Percentiles rank a stretch among this genome's conserved stretches.
phyloP scores from a whole-genome alignment of 257 asterid species.

The Solanum habrochaites region DNA sequence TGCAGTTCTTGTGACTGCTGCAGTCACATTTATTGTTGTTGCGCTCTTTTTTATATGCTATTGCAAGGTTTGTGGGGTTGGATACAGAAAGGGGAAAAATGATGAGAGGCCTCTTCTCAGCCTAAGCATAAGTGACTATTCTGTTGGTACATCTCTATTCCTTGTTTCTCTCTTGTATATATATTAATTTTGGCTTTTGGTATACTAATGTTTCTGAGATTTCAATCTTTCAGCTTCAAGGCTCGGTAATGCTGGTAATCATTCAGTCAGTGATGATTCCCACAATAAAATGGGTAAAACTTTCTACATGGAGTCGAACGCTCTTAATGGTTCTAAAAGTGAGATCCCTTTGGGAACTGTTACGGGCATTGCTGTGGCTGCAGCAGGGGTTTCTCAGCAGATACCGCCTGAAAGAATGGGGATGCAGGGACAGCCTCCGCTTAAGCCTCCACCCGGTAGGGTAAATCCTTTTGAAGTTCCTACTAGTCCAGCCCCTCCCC shows the following conservation, averaged over 20 bases:
- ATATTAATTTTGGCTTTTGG: neutral
- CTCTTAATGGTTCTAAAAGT: conserved; percentile 28
- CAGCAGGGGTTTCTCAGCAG: conserved; percentile 11
- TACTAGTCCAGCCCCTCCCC: conserved; percentile 5
- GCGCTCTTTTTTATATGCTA: conserved; percentile 50
- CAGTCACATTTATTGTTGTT: conserved; percentile 42
- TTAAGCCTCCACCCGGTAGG: conserved; percentile 70
- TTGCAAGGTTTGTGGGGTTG: conserved; percentile 34
- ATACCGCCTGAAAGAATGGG: conserved; percentile 11
- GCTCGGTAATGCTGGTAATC: conserved; percentile 23
- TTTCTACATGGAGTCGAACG: conserved; percentile 21
- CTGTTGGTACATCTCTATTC: conserved; percentile 33
- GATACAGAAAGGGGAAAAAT: conserved; percentile 38
- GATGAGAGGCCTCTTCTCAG: conserved; percentile 89
- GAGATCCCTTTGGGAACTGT: conserved; percentile 26
- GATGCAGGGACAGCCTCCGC: conserved; percentile 31
- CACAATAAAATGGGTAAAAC: conserved; percentile 11
- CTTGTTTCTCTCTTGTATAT: neutral
- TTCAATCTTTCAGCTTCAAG: conserved; percentile 46
- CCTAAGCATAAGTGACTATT: conserved; percentile 61
- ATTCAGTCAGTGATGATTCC: conserved; percentile 22
- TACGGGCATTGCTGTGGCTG: conserved; percentile 14
- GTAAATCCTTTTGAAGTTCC: conserved; percentile 13
- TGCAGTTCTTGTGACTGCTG: conserved; percentile 66
- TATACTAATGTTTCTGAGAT: conserved; percentile 5